These are phyloP conservation scores for Dactylonectria estremocensis DNA, from an alignment of 2,329 filamentous ascomycete genomes.

Conservation along the genomic window DNA sequence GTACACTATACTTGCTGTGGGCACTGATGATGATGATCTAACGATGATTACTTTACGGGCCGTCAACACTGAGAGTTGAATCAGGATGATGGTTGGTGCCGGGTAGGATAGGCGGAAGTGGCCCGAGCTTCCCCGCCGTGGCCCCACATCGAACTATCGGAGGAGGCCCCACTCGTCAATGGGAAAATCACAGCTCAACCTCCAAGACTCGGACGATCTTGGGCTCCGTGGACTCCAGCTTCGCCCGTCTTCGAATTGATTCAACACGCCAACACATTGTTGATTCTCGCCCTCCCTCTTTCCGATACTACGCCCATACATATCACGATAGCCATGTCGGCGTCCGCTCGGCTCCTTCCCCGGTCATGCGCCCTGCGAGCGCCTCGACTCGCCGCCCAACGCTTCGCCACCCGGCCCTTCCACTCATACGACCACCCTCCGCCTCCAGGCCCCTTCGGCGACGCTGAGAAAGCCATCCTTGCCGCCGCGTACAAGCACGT, in stretches of 20 bases:
- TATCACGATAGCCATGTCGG: slow-evolving; percentile 34
- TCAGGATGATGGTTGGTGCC: slow-evolving; percentile 8
- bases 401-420: slow-evolving; percentile 61
- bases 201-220: slow-evolving; percentile 19
- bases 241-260: background rate
- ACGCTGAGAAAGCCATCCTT: slow-evolving; percentile 83
- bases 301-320: too few relatives aligned
- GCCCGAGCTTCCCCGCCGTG: slow-evolving; percentile 25
- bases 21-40: too few relatives aligned
- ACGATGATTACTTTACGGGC: too few relatives aligned
- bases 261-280: background rate
- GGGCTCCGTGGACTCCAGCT: background rate
- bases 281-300: background rate
- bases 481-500: slow-evolving; percentile 85
- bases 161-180: slow-evolving; percentile 9
- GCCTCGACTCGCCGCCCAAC: slow-evolving; percentile 33
- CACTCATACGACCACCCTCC: slow-evolving; percentile 81
- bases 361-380: slow-evolving; percentile 33
- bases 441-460: slow-evolving; percentile 73
- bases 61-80: too few relatives aligned
- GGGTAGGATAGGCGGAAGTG: slow-evolving; percentile 12
- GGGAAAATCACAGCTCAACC: slow-evolving; percentile 24
- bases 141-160: slow-evolving; percentile 20
- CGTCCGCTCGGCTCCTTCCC: slow-evolving; percentile 33
- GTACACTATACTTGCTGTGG: too few relatives aligned